Evolutionary conservation across 2,329 filamentous ascomycete genomes (phyloP).

Genomic region (Mycosphaerella sp.): DNA sequence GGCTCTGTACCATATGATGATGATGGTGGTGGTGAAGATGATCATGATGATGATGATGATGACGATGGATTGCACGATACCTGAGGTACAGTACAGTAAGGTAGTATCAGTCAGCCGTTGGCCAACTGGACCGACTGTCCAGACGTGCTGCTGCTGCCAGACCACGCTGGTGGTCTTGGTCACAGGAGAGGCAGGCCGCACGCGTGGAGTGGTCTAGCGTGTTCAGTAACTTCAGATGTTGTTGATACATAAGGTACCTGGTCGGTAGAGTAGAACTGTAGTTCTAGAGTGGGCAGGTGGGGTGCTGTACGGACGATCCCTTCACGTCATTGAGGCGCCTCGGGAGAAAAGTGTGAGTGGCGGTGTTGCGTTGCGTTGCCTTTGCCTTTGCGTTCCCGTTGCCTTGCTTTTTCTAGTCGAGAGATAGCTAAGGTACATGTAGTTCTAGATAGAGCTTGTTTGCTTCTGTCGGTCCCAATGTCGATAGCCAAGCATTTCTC

Average conservation of each 20-base stretch:
- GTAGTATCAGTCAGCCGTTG: too few relatives aligned
- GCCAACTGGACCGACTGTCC: neutral
- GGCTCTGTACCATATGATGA: neutral
- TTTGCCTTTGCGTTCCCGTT: too few relatives aligned
- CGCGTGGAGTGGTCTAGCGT: constrained; percentile 4
- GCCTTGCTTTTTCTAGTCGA: too few relatives aligned
- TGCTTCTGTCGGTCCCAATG: neutral
- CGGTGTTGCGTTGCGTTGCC: too few relatives aligned
- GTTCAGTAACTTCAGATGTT: too few relatives aligned
- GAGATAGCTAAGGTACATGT: too few relatives aligned
- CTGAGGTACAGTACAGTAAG: too few relatives aligned
- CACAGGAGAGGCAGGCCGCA: constrained; percentile 4
- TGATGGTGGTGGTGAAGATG: too few relatives aligned
- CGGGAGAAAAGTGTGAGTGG: neutral
- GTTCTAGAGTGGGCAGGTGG: neutral
- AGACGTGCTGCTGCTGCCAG: neutral
- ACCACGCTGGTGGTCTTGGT: too few relatives aligned
- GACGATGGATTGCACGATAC: too few relatives aligned
- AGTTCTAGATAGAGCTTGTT: neutral
- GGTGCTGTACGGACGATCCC: neutral
- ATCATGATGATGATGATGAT: too few relatives aligned
- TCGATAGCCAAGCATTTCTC: neutral
- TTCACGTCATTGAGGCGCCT: constrained; percentile 6
- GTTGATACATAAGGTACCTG: neutral
- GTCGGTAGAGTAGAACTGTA: too few relatives aligned